A percentile compares a stretch with the other conserved stretches of the same genome.
Conservation (phyloP, 768 basidiomycete genomes). For the Mycena leptocephala region DNA sequence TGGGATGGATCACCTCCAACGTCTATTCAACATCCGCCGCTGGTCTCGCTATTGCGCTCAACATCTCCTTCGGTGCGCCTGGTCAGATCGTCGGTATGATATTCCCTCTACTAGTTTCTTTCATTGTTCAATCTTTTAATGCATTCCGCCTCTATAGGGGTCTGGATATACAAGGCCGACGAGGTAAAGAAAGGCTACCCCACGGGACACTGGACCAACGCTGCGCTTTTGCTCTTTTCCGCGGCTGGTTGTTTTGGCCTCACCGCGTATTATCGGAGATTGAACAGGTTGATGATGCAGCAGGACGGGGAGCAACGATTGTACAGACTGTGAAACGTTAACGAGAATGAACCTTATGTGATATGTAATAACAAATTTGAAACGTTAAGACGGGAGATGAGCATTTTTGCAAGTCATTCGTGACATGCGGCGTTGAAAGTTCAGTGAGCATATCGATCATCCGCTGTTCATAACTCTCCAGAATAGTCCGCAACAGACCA, state of each 20-base stretch:
- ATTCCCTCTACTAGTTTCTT: too few species aligned
- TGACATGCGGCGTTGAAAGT: too few species aligned
- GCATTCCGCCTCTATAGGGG: constrained; percentile 15
- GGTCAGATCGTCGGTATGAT: constrained; percentile 58
- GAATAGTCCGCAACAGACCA: too few species aligned
- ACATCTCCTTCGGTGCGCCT: constrained; percentile 52
- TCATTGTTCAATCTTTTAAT: too few species aligned
- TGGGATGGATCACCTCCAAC: constrained; percentile 56
- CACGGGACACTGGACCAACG: constrained; percentile 55
- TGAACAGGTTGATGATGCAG: not conserved
- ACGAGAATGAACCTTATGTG: not conserved
- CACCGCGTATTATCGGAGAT: constrained; percentile 18
- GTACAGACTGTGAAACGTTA: not conserved
- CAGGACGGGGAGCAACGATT: constrained; percentile 4
- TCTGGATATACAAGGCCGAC: constrained; percentile 39
- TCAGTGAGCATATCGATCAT: too few species aligned
- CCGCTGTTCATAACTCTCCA: too few species aligned
- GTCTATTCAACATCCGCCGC: constrained; percentile 46
- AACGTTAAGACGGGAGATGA: too few species aligned
- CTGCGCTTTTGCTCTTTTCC: constrained; percentile 44
- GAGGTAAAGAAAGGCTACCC: constrained; percentile 48
- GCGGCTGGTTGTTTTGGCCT: constrained; percentile 18
- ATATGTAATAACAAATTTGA: too few species aligned
- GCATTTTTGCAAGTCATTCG: too few species aligned
- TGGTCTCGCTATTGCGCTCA: constrained; percentile 43